phyloP scores from a whole-genome alignment of 148 eudicot genomes.

The Selenicereus undatus region DNA sequence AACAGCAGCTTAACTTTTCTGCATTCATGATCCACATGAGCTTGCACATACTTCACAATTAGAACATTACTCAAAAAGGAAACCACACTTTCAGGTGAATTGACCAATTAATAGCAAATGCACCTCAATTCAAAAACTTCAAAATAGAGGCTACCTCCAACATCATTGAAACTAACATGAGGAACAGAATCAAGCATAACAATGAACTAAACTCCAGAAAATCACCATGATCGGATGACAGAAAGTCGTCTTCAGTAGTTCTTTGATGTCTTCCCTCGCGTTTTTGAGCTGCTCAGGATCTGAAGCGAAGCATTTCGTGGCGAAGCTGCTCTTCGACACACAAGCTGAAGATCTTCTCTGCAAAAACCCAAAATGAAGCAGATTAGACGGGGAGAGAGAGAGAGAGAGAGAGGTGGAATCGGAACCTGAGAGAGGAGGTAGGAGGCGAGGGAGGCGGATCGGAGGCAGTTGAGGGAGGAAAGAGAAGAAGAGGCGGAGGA shows the following conservation, averaged over 20 bases:
- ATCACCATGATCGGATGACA: conserved; percentile 74
- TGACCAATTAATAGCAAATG: not conserved
- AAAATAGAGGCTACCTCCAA: not conserved
- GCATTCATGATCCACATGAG: not conserved
- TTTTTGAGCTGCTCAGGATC: conserved; percentile 55
- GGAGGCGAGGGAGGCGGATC: conserved; percentile 30
- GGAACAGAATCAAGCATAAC: not conserved
- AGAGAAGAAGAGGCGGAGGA: conserved; percentile 22
- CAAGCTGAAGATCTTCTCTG: conserved; percentile 24
- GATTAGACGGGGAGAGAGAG: not conserved
- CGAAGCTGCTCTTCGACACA: conserved; percentile 28
- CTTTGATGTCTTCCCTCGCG: conserved; percentile 63
- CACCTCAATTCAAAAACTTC: not conserved
- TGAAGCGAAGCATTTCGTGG: conserved; percentile 53
- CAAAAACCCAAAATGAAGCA: not conserved
- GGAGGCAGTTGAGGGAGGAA: conserved; percentile 34
- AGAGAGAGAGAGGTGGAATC: not conserved
- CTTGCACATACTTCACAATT: too few species aligned
- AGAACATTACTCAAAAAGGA: too few species aligned
- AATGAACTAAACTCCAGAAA: not conserved
- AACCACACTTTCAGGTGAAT: not conserved
- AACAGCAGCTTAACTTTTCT: not conserved
- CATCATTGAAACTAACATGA: not conserved
- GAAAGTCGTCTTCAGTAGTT: conserved; percentile 45
- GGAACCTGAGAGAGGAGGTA: conserved; percentile 31